These are phyloP conservation scores for Gleditsia sinensis DNA, from an alignment of 306 rosid genomes.

Conservation along the genomic window DNA sequence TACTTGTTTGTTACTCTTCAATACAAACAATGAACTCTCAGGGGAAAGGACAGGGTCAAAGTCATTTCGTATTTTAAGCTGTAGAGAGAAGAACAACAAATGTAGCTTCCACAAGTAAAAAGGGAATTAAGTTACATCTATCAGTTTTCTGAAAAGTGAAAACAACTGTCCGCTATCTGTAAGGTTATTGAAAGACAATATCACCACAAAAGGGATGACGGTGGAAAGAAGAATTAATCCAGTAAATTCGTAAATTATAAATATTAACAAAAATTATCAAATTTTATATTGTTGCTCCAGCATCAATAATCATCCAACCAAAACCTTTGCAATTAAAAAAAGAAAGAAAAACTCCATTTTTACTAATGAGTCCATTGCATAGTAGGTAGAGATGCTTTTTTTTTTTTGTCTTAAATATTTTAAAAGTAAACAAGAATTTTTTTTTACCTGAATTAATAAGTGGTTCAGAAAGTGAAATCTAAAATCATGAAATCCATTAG, in stretches of 20 bases:
- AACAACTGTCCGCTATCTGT: slow-evolving; percentile 17
- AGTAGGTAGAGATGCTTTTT: neutral
- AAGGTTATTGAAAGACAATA: slow-evolving; percentile 17
- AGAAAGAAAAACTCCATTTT: too few species aligned
- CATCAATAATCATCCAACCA: slow-evolving; percentile 22
- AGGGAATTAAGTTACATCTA: slow-evolving; percentile 25
- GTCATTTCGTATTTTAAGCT: slow-evolving; percentile 99
- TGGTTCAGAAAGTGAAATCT: slow-evolving; percentile 19
- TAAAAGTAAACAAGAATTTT: slow-evolving; percentile 5
- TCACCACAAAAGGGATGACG: slow-evolving; percentile 22
- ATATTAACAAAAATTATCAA: slow-evolving; percentile 29
- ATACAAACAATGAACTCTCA: slow-evolving; percentile 94
- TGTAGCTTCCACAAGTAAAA: neutral
- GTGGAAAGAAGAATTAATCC: slow-evolving; percentile 4
- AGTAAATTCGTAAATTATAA: neutral
- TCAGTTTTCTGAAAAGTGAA: slow-evolving; percentile 25
- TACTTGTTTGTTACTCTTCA: slow-evolving; percentile 94
- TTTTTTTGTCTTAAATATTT: neutral
- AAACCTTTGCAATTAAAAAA: neutral
- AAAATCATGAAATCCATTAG: neutral
- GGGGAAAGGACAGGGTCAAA: slow-evolving; percentile 99
- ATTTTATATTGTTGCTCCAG: slow-evolving; percentile 9
- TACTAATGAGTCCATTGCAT: too few species aligned
- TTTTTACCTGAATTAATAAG: neutral
- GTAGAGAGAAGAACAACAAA: slow-evolving; percentile 41